Conservation (phyloP, 805 yeast genomes). For the Saccharomyces paradoxus region DNA sequence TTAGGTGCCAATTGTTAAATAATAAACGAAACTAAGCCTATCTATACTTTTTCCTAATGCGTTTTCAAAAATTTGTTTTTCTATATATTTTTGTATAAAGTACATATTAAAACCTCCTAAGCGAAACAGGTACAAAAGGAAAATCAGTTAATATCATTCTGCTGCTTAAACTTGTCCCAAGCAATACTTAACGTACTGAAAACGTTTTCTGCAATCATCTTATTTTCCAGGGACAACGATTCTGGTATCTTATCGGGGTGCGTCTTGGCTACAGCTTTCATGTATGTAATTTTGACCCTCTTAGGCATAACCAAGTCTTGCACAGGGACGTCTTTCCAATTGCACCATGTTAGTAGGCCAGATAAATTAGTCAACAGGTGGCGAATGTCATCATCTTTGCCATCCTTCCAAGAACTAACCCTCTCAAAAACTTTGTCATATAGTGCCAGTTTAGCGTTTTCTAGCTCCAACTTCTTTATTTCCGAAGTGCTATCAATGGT, state of each 20-base stretch:
- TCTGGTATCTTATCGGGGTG: constrained; percentile 76
- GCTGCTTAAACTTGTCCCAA: constrained; percentile 74
- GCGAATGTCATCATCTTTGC: constrained; percentile 76
- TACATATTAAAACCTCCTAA: neutral
- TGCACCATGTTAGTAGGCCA: constrained; percentile 57
- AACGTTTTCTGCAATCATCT: constrained; percentile 79
- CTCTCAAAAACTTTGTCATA: constrained; percentile 54
- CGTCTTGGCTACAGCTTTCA: constrained; percentile 85
- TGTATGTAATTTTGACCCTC: constrained; percentile 75
- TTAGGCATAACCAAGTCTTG: constrained; percentile 81
- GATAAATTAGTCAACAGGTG: constrained; percentile 66
- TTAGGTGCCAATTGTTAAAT: constrained; percentile 1
- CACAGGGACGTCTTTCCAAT: constrained; percentile 59
- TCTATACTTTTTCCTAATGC: neutral
- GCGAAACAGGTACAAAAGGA: neutral
- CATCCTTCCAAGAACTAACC: constrained; percentile 56
- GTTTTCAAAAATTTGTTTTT: neutral
- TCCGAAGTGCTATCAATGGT: neutral
- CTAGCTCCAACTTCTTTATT: constrained; percentile 37
- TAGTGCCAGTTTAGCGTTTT: constrained; percentile 50
- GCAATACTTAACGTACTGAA: constrained; percentile 78
- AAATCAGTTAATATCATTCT: constrained; percentile 38
- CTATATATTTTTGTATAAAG: neutral
- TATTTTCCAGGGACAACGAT: constrained; percentile 52
- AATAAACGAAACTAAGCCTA: neutral